phyloP scores from a whole-genome alignment of 1,139 yeast genomes.

The Geotrichum europaeum region DNA sequence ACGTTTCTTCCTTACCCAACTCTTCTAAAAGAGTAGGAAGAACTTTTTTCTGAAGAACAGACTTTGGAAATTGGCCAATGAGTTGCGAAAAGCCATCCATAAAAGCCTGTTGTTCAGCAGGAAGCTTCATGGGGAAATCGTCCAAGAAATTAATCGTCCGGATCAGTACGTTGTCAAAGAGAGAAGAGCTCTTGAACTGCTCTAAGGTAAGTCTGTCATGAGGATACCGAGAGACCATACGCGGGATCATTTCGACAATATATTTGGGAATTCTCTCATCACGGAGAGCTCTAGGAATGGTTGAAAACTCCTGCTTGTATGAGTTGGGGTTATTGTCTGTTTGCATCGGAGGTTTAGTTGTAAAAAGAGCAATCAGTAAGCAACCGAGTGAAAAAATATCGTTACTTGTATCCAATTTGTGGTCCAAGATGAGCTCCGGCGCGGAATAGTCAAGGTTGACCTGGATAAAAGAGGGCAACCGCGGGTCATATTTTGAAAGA shows the following conservation, averaged over 20 bases:
- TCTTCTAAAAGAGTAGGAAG: constrained; percentile 60
- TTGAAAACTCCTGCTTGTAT: constrained; percentile 32
- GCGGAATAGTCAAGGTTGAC: constrained; percentile 68
- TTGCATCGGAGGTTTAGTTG: constrained; percentile 36
- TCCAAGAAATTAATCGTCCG: constrained; percentile 80
- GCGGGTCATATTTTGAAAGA: constrained; percentile 61
- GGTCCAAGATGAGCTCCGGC: constrained; percentile 64
- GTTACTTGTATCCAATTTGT: constrained; percentile 55
- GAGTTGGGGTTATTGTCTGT: constrained; percentile 34
- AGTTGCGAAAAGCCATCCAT: constrained; percentile 57
- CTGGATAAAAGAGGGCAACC: constrained; percentile 68
- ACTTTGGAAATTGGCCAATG: constrained; percentile 62
- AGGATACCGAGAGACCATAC: constrained; percentile 40
- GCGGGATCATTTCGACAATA: constrained; percentile 36
- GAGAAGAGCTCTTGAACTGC: constrained; percentile 50
- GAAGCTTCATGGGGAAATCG: constrained; percentile 70
- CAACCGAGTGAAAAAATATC: constrained; percentile 84
- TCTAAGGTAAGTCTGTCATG: constrained; percentile 40
- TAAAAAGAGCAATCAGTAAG: constrained; percentile 59
- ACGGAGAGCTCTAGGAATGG: constrained; percentile 37
- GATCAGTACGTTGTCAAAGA: constrained; percentile 74
- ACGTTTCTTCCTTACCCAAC: constrained; percentile 40
- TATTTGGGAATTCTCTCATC: constrained; percentile 38
- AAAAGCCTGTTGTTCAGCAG: constrained; percentile 63
- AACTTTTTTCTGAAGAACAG: constrained; percentile 64